Percentiles rank a stretch among this genome's conserved stretches.
Evolutionary conservation across 148 eudicot genomes (phyloP).

Genomic region (Diospyros kaki): DNA sequence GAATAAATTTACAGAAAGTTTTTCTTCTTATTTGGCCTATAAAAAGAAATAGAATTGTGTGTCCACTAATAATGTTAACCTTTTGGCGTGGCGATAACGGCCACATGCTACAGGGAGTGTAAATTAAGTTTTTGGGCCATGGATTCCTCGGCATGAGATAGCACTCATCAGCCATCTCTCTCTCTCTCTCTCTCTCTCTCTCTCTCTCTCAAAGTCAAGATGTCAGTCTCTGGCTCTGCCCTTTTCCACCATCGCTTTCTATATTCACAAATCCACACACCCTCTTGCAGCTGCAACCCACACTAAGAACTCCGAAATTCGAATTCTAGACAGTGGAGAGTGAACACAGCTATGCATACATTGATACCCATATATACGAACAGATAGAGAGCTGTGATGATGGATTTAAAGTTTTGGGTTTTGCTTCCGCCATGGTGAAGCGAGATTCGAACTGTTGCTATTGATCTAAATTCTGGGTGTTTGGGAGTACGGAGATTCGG

Average conservation of each 20-base stretch:
- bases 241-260: constrained; percentile 8
- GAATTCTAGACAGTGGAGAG: neutral
- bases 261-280: neutral
- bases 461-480: constrained; percentile 1
- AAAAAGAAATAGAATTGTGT: no score
- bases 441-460: neutral
- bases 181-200: constrained; percentile 10
- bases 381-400: neutral
- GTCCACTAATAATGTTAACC: no score
- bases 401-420: constrained; percentile 1
- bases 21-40: no score
- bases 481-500: neutral
- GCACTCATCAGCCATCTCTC: neutral
- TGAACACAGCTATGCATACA: neutral
- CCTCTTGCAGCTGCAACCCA: neutral
- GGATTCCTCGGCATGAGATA: neutral
- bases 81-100: no score
- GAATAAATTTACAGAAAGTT: no score
- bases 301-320: neutral
- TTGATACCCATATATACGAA: neutral
- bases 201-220: neutral
- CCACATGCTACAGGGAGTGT: neutral
- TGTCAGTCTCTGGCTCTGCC: constrained; percentile 6
- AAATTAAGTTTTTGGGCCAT: no score
- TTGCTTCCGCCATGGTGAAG: neutral